Evolutionary conservation across 169 alveolate species (phyloP).

Genomic region (Eimeria praecox): DNA sequence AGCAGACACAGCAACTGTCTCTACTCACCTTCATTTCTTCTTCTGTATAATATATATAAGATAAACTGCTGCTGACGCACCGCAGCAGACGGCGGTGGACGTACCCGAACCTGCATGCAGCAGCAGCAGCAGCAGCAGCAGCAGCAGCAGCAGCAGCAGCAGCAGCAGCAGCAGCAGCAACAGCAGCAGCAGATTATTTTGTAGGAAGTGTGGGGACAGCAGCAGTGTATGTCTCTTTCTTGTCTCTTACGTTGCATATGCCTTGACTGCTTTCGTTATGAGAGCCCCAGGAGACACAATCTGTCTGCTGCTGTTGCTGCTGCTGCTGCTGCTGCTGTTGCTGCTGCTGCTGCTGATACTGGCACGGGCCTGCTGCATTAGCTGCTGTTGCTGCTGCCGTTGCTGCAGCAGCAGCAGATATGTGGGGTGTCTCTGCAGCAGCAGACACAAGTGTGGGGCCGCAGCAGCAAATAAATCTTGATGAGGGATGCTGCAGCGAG

Average conservation of each 20-base stretch:
- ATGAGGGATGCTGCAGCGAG: slow-evolving; percentile 44
- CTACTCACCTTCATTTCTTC: slow-evolving; percentile 17
- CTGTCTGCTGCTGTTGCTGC: slow-evolving; percentile 36
- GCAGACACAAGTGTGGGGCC: slow-evolving; percentile 44
- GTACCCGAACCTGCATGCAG: slow-evolving; percentile 3
- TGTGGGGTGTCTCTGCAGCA: slow-evolving; percentile 48
- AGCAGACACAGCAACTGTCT: neutral
- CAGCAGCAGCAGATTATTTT: neutral
- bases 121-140: slow-evolving; percentile 3
- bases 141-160: slow-evolving; percentile 39
- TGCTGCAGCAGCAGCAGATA: slow-evolving; percentile 64
- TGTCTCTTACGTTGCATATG: slow-evolving; percentile 32
- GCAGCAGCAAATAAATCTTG: slow-evolving; percentile 56
- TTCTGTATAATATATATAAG: neutral
- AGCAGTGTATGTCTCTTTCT: neutral
- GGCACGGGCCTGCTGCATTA: neutral
- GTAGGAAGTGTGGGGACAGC: neutral
- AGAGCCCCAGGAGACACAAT: slow-evolving; percentile 59
- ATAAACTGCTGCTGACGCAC: neutral
- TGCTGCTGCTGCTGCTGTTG: slow-evolving; percentile 68
- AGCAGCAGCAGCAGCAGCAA: slow-evolving; percentile 39
- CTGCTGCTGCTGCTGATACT: slow-evolving; percentile 7
- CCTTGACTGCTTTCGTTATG: neutral
- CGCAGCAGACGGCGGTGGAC: slow-evolving; percentile 36
- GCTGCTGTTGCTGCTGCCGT: slow-evolving; percentile 39